Evolutionary conservation across 345 rosid species (phyloP).

Genomic region (Corymbia maculata): DNA sequence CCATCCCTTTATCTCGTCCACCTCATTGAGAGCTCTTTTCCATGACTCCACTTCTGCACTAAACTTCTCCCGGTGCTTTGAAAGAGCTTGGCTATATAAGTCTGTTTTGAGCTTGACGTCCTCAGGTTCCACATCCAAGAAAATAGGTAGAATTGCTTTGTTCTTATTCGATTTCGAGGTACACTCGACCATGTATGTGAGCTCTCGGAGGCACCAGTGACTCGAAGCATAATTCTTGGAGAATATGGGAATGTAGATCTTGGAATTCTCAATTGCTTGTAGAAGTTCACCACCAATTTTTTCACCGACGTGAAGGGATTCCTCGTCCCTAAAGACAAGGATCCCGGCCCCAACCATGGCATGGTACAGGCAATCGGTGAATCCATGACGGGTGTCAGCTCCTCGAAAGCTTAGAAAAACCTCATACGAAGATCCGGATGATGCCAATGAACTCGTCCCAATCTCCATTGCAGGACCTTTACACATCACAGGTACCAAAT

Average conservation of each 20-base stretch:
- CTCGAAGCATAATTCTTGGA: not conserved
- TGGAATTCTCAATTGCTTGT: not conserved
- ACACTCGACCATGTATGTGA: not conserved
- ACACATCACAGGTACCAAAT: too few relatives aligned
- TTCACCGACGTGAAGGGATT: not conserved
- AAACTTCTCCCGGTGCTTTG: not conserved
- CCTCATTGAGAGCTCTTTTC: not conserved
- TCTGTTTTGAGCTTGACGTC: not conserved
- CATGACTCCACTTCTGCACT: not conserved
- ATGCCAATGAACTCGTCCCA: fast-evolving
- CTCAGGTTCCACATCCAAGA: not conserved
- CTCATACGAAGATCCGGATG: not conserved
- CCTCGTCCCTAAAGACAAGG: not conserved
- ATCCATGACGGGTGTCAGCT: not conserved
- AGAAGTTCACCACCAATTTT: not conserved
- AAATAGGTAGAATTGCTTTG: not conserved
- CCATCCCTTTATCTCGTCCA: not conserved
- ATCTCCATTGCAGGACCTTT: not conserved
- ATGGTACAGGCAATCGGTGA: not conserved
- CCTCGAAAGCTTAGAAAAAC: not conserved
- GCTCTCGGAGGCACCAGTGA: not conserved
- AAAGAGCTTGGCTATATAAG: not conserved
- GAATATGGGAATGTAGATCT: not conserved
- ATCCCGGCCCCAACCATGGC: not conserved
- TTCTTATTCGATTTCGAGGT: not conserved